phyloP scores from a whole-genome alignment of 495 filamentous ascomycete genomes.

The Evernia prunastri region DNA sequence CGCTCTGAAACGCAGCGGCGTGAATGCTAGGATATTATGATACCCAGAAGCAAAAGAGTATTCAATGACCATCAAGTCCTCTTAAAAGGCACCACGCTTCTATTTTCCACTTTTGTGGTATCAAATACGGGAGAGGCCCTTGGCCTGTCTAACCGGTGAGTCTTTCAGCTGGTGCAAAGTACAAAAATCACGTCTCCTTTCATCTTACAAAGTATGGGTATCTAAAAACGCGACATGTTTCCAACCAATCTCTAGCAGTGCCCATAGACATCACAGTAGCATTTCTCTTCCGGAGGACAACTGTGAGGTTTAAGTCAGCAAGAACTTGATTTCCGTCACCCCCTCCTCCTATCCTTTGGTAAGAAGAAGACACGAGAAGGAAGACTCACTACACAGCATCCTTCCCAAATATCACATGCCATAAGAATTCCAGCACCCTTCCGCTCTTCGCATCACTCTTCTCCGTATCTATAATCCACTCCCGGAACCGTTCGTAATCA shows the following conservation, averaged over 20 bases:
- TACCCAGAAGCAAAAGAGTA: not conserved
- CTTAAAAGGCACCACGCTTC: no score
- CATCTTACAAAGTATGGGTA: slow-evolving; percentile 1
- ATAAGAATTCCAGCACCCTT: slow-evolving; percentile 63
- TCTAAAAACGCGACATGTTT: not conserved
- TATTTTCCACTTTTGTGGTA: not conserved
- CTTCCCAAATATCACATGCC: slow-evolving; percentile 60
- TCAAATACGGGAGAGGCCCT: not conserved
- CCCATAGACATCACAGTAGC: slow-evolving; percentile 47
- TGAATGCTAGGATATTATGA: not conserved
- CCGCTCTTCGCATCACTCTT: slow-evolving; percentile 53
- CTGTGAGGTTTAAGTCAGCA: slow-evolving; percentile 32
- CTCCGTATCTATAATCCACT: slow-evolving; percentile 56
- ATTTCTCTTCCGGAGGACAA: slow-evolving; percentile 42
- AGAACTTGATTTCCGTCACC: slow-evolving; percentile 9
- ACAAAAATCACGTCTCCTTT: not conserved
- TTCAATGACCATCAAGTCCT: not conserved
- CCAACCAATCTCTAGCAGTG: slow-evolving; percentile 30
- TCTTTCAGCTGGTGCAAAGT: not conserved
- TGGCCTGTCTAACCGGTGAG: not conserved
- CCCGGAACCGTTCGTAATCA: slow-evolving; percentile 49
- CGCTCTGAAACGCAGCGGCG: not conserved
- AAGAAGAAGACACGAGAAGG: not conserved
- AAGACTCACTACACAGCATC: slow-evolving; percentile 40
- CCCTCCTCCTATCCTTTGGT: not conserved